Conservation (phyloP, 306 rosid genomes). For the Glycyrrhiza uralensis region DNA sequence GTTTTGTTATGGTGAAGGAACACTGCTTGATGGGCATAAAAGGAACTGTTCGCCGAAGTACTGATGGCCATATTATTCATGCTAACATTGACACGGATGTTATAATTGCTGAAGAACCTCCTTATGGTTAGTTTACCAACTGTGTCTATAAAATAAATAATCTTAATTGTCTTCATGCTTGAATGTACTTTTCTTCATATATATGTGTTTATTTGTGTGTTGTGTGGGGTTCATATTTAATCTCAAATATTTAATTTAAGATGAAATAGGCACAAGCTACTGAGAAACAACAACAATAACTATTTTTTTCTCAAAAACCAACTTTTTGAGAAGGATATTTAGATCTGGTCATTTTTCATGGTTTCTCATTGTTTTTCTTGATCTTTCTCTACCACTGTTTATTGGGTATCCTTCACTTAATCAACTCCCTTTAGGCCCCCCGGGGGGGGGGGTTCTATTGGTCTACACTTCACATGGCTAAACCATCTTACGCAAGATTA, state of each 20-base stretch:
- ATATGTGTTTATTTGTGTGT: not conserved
- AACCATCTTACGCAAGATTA: not conserved
- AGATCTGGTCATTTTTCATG: not conserved
- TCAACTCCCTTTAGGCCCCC: not conserved
- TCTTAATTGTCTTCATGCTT: not conserved
- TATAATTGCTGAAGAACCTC: conserved; percentile 96
- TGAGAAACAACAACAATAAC: not conserved
- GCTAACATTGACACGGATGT: conserved; percentile 99
- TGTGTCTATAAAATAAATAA: not conserved
- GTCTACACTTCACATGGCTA: not conserved
- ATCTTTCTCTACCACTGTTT: not conserved
- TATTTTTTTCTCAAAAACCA: not conserved
- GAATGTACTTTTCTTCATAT: not conserved
- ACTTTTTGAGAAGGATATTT: not conserved
- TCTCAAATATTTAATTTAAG: not conserved
- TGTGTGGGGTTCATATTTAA: not conserved
- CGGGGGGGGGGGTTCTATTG: no score
- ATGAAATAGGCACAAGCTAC: not conserved
- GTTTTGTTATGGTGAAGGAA: conserved; percentile 53
- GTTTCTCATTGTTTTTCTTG: not conserved
- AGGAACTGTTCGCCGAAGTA: conserved; percentile 98
- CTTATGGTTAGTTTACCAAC: conserved; percentile 71
- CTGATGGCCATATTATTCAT: conserved; percentile 98
- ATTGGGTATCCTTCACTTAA: not conserved
- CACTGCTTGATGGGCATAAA: conserved; percentile 99